Evolutionary conservation across 352 stramenopile species (phyloP).

Genomic region (Phytophthora sansomeana): DNA sequence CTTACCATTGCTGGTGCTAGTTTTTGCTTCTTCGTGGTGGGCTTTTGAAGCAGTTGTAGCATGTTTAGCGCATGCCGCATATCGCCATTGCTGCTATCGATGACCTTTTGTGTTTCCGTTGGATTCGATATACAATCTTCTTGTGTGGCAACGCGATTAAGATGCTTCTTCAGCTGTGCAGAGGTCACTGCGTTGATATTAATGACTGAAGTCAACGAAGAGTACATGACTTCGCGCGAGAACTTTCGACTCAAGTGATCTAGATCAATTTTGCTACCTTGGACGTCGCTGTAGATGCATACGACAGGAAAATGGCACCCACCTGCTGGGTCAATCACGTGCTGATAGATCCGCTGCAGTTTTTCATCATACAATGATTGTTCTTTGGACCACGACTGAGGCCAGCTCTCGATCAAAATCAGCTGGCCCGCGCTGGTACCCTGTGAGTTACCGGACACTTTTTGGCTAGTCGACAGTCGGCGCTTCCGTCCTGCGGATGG

Average conservation of each 20-base stretch:
- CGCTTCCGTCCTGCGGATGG: constrained; percentile 28
- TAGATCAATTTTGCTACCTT: constrained; percentile 76
- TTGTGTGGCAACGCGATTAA: constrained; percentile 49
- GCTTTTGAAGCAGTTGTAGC: constrained; percentile 59
- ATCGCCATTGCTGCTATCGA: constrained; percentile 76
- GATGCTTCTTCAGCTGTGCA: constrained; percentile 78
- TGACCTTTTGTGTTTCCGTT: constrained; percentile 51
- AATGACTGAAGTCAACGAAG: constrained; percentile 73
- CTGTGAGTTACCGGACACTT: not conserved
- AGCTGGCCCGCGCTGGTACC: constrained; percentile 44
- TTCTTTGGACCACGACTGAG: constrained; percentile 55
- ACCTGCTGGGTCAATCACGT: constrained; percentile 51
- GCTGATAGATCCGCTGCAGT: constrained; percentile 60
- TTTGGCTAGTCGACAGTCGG: constrained; percentile 21
- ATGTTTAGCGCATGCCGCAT: constrained; percentile 85
- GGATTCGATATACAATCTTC: constrained; percentile 45
- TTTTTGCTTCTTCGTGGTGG: constrained; percentile 12
- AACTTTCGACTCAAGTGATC: constrained; percentile 73
- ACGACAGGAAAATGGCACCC: constrained; percentile 65
- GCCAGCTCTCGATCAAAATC: constrained; percentile 83
- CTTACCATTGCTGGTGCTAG: not conserved
- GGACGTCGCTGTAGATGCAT: constrained; percentile 86
- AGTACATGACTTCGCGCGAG: constrained; percentile 71
- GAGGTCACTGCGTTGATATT: constrained; percentile 83
- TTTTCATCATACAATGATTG: constrained; percentile 59